These are phyloP conservation scores for Pelagophyceae sp. DNA, from an alignment of 352 stramenopile genomes.

Conservation along the genomic window DNA sequence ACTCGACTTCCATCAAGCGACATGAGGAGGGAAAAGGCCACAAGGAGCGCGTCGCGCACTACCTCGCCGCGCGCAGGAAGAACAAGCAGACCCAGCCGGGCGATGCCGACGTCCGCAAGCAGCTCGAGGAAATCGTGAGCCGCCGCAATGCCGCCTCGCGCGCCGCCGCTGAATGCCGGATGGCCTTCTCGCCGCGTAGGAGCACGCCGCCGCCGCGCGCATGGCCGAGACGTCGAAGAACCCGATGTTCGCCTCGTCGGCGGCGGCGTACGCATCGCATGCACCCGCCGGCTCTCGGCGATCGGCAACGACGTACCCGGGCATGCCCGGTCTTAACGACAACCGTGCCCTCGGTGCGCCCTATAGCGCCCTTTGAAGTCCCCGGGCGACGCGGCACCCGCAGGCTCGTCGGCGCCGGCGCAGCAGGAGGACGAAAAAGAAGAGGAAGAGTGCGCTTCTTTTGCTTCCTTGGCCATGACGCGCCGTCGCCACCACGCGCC, in stretches of 20 bases:
- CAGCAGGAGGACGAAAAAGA: background rate
- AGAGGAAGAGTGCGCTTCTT: background rate
- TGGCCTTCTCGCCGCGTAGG: too few species aligned
- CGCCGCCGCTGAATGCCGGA: background rate
- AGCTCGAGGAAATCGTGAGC: conserved; percentile 24
- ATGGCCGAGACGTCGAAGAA: background rate
- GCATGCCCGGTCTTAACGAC: background rate
- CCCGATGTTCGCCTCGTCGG: background rate
- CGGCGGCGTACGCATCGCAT: background rate
- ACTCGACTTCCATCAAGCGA: conserved; percentile 15
- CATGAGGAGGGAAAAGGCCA: conserved; percentile 8
- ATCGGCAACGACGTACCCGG: background rate
- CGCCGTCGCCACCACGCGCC: too few species aligned
- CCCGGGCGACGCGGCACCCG: too few species aligned
- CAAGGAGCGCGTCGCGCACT: conserved; percentile 4
- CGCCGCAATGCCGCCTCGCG: background rate
- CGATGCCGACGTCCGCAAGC: conserved; percentile 15
- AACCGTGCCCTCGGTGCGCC: too few species aligned
- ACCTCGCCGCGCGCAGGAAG: too few species aligned
- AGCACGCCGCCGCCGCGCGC: background rate
- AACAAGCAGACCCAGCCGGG: conserved; percentile 17
- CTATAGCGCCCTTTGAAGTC: too few species aligned
- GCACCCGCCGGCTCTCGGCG: too few species aligned
- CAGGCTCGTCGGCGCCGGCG: background rate
- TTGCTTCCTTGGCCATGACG: background rate